Conservation (phyloP, 2,329 filamentous ascomycete genomes). For the Corniculantispora saksenae region DNA sequence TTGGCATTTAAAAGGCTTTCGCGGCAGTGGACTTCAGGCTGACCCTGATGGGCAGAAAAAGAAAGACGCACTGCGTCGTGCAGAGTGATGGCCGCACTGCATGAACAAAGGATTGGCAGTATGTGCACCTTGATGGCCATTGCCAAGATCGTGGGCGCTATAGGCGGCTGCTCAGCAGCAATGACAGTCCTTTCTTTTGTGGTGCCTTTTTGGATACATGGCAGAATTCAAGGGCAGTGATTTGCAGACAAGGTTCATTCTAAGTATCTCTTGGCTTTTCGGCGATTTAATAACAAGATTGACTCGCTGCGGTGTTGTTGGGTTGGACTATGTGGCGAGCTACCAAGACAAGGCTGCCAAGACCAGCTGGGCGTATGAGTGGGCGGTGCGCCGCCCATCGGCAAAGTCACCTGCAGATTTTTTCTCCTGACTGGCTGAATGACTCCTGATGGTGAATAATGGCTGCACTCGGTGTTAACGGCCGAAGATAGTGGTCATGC, state of each 20-base stretch:
- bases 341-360: neutral
- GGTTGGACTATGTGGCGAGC: neutral
- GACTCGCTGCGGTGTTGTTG: no score
- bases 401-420: neutral
- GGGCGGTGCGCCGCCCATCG: no score
- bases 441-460: no score
- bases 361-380: neutral
- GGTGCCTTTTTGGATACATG: neutral
- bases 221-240: no score
- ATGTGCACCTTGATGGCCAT: slow-evolving; percentile 10
- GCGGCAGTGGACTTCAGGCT: neutral
- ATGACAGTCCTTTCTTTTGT: neutral
- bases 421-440: neutral
- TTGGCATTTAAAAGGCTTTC: neutral
- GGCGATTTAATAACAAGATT: neutral
- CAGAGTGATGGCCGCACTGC: neutral
- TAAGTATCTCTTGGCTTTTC: neutral
- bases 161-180: neutral
- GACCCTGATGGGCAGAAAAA: slow-evolving; percentile 8
- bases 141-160: neutral
- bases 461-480: no score
- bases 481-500: no score
- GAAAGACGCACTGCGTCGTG: neutral
- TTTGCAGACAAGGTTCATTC: neutral
- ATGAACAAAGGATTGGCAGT: neutral